Base-by-base conservation (phyloP, 495 filamentous ascomycete species). In the Aspergillus hancockii region DNA sequence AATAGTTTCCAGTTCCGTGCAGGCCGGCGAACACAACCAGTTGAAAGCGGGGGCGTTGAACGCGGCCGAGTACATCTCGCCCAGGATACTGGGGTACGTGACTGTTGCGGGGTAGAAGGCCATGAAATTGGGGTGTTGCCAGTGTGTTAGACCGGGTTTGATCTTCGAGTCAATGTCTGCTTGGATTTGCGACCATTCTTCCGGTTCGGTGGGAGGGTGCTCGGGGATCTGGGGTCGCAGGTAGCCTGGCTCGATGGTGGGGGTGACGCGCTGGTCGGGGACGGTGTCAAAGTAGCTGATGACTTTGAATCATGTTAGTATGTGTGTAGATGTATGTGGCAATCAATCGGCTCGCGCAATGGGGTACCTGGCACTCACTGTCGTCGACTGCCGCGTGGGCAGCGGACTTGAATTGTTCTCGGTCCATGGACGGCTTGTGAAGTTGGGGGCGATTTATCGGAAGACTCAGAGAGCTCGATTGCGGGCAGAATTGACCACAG, bases 51-150 rank as follows among this genome's bases (percentile, higher is more conserved):
- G 91, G 3, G 90, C 90, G 8, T 85, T 93, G 69, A 98, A 92
- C 4, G 93, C 89, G 0, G 90, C 85, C 3, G 85, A 89, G 76
- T 97, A 98, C 72, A 98, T 86, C 74, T 98, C 94, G 5, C 92
- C 94, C 3, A 98, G 85, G 69, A 97, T 91, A 47, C 85, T 88
- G 0, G 94, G 93, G 74, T 89, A 97, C 40, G 88, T 88, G 50
- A 87, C 87, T 40, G 82, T 83, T 18, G 92, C 91, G 14, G 94
- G 91, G 74, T 90, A 98, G 83, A 93, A 98, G 36, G 94, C 94
- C 83, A 97, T 90, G 82, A 96, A 98, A 70, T 94, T 93, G 2
- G 94, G 94, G 3, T 87, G 90, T 71, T 96, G 91, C 90, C 94
- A 98, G 74, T 98, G 94, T 0, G 94, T 98, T 54, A 98, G 75